Evolutionary conservation across 2,329 filamentous ascomycete species (phyloP), one percentile per base, ranked within the genome.

Genomic region (Fusarium sp.): DNA sequence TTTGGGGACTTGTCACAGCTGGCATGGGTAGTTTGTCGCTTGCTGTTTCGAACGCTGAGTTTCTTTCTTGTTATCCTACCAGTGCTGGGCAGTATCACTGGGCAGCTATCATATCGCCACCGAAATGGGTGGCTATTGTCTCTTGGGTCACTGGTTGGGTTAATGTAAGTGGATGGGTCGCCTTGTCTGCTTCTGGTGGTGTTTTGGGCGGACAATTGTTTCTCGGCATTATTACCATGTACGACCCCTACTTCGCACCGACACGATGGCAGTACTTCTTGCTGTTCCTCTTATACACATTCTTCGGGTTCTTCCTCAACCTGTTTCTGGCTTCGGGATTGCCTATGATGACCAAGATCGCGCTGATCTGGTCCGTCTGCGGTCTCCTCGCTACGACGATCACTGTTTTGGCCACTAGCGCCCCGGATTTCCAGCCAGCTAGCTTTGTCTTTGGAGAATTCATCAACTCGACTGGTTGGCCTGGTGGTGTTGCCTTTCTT

Each of bases 281-380:
- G 8, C 48, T 51, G 18, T 51, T 51, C 7, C 48, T 51, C 12
- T 0, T 51, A 51, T 51, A 37, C 18, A 37, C n/a, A 15, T 51
- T 37, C 3, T n/a, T 51, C 0, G 48, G 48, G 0, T 51, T 51
- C 31, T 51, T 51, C 2, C 31, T 51, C 12, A 51, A 51, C 18
- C 5, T 51, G 0, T 59, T 29, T 5, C 4, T 59, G 12, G 25
- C 45, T 16, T 59, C 31, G 11, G 44, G 57, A 7, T 10, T 39
- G 10, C 57, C 57, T 4, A n/a, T 60, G 15, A 41, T 60, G 46
- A 55, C 35, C 12, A 60, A 60, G n/a, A 15, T 55, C 8, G 57
- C 57, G 4, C 27, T 55, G 35, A n/a, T 55, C n/a, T 41, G 46
- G 35, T 60, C 57, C 6, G 57, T 55, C 4, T 41, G 27, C 18